Conservation (phyloP, 129 eudicot species). For the Ambrosia artemisiifolia region DNA sequence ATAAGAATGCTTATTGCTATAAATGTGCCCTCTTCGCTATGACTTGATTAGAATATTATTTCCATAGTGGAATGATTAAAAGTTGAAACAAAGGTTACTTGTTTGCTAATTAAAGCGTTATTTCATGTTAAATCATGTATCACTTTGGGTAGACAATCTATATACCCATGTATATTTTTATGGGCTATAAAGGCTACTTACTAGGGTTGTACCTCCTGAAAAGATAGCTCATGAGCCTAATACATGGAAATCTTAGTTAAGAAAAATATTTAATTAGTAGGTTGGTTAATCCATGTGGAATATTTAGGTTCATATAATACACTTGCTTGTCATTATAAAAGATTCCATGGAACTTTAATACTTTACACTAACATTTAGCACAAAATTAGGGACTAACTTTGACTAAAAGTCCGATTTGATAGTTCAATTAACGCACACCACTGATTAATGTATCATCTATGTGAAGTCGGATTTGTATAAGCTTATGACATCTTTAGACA, state of each 20-base stretch:
- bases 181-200: slow-evolving; percentile 23
- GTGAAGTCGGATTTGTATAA: background rate
- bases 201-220: slow-evolving; percentile 21
- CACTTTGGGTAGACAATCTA: slow-evolving; percentile 28
- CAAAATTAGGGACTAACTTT: slow-evolving; percentile 10
- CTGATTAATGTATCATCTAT: background rate
- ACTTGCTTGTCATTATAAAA: background rate
- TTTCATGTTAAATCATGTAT: slow-evolving; percentile 26
- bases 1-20: background rate
- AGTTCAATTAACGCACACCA: background rate
- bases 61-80: background rate
- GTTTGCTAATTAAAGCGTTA: slow-evolving; percentile 17
- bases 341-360: slow-evolving; percentile 11
- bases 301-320: slow-evolving; percentile 27
- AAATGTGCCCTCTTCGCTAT: background rate
- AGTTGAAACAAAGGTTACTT: slow-evolving; percentile 10
- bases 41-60: slow-evolving; percentile 1
- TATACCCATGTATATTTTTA: slow-evolving; percentile 15
- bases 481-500: no score
- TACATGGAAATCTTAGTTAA: slow-evolving; percentile 16
- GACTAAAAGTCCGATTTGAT: background rate
- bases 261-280: background rate
- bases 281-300: slow-evolving; percentile 14
- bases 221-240: slow-evolving; percentile 19
- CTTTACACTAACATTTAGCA: slow-evolving; percentile 14